Evolutionary conservation across 176 grass and related monocot species (phyloP).

Genomic region (Chloris gayana): DNA sequence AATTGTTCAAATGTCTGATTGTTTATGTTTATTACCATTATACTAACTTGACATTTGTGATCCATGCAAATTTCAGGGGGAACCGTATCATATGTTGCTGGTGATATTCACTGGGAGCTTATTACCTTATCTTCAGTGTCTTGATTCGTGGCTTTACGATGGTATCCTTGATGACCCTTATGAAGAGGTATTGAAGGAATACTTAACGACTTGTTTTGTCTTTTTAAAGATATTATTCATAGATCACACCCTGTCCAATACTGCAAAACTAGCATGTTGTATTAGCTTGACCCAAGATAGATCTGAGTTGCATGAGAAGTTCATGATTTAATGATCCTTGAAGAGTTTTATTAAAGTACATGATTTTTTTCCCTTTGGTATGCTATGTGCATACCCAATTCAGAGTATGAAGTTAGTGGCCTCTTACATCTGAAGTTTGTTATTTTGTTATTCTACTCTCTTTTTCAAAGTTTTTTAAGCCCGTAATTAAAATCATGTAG

Average conservation of each 20-base stretch:
- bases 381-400: conserved; percentile 24
- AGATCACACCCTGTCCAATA: conserved; percentile 15
- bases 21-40: conserved; percentile 11
- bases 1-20: conserved; percentile 17
- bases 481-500: background rate
- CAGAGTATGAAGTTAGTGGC: conserved; percentile 16
- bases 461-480: background rate
- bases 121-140: conserved; percentile 85
- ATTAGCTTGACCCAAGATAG: conserved; percentile 1
- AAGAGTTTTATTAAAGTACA: background rate
- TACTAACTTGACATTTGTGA: conserved; percentile 19
- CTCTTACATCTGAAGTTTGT: conserved; percentile 11
- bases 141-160: conserved; percentile 98
- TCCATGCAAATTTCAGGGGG: conserved; percentile 60
- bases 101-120: conserved; percentile 71
- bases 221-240: background rate
- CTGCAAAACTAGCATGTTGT: background rate
- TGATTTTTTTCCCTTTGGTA: background rate
- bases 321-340: conserved; percentile 16
- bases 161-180: conserved; percentile 97
- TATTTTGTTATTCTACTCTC: background rate
- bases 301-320: background rate
- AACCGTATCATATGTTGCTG: conserved; percentile 83
- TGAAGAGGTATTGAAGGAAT: conserved; percentile 70
- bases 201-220: background rate